Base-by-base conservation (phyloP, 2,329 filamentous ascomycete species). In the Paracoccidioides lutzii region DNA sequence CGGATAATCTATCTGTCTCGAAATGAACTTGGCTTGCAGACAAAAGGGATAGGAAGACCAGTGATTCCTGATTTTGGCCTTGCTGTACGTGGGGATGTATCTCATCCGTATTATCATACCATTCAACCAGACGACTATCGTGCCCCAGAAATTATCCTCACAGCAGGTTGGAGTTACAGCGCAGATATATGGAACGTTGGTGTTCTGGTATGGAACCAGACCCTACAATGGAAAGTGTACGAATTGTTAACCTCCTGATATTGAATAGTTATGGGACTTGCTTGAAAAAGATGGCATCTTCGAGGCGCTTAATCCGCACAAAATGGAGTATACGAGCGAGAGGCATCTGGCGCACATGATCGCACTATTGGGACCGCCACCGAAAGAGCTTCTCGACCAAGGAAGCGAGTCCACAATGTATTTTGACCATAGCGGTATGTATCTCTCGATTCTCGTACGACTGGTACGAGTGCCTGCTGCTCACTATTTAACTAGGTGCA, bases 41-140 rank as follows among this genome's bases (percentile, higher is more conserved):
- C 60, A 14, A 60, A 61, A 1, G 60, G 59, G 10, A 61, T 63
- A 10, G 63, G 63, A 15, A 57, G 63, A 5, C 59, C 64, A 56
- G 62, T 64, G 56, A 63, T 69, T 52, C 65, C 63, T 40, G 67
- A 71, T 57, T 69, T 70, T 59, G 67, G 65, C 32, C 60, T 63
- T 33, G 62, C 67, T 5, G 65, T 66, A 37, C 60, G 43, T 44
- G 66, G 66, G 35, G 59, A 66, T 58, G 46, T 33, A 42, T 7
- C 35, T 40, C 58, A 69, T 62, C 7, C 4, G 35, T 57, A 70
- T 62, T 57, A 76, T 71, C 61, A 74, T 64, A 55, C 71, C 66
- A 63, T 78, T 71, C 53, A 81, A 66, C 66, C 66, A 4, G 66
- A 69, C 48, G 58, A 64, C 15, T 70, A 69, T 55, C 66, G 64